Evolutionary conservation across 192 early-diverging fungal genomes (phyloP), one percentile per base, ranked within the genome.

Genomic region (Umbelopsis ramanniana): DNA sequence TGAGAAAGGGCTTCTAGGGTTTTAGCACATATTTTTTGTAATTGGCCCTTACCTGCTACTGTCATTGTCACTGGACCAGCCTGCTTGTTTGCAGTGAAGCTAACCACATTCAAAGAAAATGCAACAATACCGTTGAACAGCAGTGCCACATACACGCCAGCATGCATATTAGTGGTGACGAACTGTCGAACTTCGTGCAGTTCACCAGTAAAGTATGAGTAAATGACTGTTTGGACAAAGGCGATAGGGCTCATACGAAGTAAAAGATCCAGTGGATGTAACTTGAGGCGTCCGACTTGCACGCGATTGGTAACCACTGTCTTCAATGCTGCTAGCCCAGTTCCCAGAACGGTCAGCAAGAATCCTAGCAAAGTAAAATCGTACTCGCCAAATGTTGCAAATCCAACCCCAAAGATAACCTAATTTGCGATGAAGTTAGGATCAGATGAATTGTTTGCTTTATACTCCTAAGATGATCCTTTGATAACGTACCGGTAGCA

Each of bases 381-480:
- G 71, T 95, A 93, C 53, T 95, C 94, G 45, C 92, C 94, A 14
- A 89, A 84, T 1, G 95, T 97, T 12, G 95, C 90, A 78, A 97
- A 80, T 12, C 83, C 89, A 9, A 95, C 94, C 48, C 95, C 95
- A 33, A 91, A 60, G 19, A 95, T 84, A 29, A 91, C 87, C 63
- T 83, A 79, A 11, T 43, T 11, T 43, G 40, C 6, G 6, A 12
- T 43, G 40, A 6, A 43, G 40, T 43, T 43, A 43, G 40, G 1
- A 43, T 43, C 29, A 29, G 1, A 1, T 29, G 29, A 29, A 29
- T 29, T 29, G 1, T 29, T 29, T 29, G 29, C 1, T 29, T 2
- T 14, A 40, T 26, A 48, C 11, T 33, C 38, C 22, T 11, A 43
- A 6, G 46, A 3, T 22, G 78, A 77, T 15, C 85, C 6, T 37